Evolutionary conservation across 148 eudicot genomes (phyloP).

Genomic region (Cornus kousa): DNA sequence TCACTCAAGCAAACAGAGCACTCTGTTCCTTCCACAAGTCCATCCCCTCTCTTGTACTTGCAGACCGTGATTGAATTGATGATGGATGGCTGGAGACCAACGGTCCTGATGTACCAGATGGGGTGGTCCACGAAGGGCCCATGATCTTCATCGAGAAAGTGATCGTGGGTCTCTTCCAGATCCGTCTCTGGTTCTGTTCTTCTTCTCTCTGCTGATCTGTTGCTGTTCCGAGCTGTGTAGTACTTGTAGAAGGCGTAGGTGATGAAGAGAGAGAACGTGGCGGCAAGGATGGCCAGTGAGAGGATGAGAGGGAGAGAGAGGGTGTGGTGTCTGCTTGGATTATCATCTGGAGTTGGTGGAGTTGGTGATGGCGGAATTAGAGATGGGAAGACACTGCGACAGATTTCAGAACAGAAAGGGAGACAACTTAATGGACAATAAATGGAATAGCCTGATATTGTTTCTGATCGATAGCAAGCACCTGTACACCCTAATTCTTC

Average conservation of each 20-base stretch:
- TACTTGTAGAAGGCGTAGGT: slow-evolving; percentile 30
- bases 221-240: slow-evolving; percentile 9
- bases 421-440: too few species aligned
- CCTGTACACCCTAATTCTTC: neutral
- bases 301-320: slow-evolving; percentile 31
- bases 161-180: neutral
- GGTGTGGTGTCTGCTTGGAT: slow-evolving; percentile 9
- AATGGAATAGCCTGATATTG: too few species aligned
- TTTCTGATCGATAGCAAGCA: too few species aligned
- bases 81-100: slow-evolving; percentile 27
- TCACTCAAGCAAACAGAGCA: slow-evolving; percentile 47
- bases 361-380: neutral
- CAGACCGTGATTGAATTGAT: slow-evolving; percentile 24
- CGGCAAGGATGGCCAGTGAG: slow-evolving; percentile 27
- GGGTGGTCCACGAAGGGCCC: slow-evolving; percentile 29
- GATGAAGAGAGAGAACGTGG: slow-evolving; percentile 16
- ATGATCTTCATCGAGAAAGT: slow-evolving; percentile 21
- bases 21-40: slow-evolving; percentile 23
- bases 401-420: too few species aligned
- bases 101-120: slow-evolving; percentile 34
- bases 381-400: neutral
- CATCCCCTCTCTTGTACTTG: slow-evolving; percentile 20
- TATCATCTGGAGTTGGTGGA: neutral
- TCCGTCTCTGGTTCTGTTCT: neutral
- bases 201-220: neutral